These are phyloP conservation scores for Colletotrichum sojae DNA, from an alignment of 2,329 filamentous ascomycete species.

Conservation along the genomic window DNA sequence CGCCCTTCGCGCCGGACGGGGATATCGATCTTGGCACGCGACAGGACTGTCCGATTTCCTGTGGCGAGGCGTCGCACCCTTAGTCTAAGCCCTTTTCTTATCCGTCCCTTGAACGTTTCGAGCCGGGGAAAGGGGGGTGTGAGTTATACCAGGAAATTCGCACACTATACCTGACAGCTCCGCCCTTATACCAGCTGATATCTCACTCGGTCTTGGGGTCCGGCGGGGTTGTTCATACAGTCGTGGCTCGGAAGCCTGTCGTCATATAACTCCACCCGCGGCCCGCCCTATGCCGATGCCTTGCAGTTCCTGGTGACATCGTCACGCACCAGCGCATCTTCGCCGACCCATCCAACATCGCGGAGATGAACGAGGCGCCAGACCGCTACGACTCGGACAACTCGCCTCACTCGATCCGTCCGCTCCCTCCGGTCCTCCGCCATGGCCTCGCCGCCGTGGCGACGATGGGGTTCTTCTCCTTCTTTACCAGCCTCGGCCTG, in stretches of 20 bases:
- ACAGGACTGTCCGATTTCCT: not conserved
- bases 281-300: not conserved
- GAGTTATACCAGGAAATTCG: no score
- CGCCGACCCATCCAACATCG: constrained; percentile 27
- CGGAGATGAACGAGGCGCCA: constrained; percentile 41
- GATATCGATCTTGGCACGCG: not conserved
- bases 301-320: not conserved
- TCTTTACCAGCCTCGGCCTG: constrained; percentile 51
- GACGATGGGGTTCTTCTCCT: constrained; percentile 54
- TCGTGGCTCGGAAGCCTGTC: not conserved
- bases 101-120: not conserved
- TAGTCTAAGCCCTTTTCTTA: not conserved
- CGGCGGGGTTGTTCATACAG: not conserved
- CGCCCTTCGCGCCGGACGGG: not conserved
- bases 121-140: not conserved
- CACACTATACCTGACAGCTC: not conserved
- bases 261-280: constrained; percentile 22
- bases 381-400: constrained; percentile 47
- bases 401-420: constrained; percentile 49
- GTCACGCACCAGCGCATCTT: constrained; percentile 23
- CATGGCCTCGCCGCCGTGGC: constrained; percentile 55
- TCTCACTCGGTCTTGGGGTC: no score
- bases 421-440: constrained; percentile 51
- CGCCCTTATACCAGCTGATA: not conserved
- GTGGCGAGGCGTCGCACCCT: not conserved